These are phyloP conservation scores for Prillingera fragicola DNA, from an alignment of 1,284 basidiomycete genomes.

Conservation along the genomic window DNA sequence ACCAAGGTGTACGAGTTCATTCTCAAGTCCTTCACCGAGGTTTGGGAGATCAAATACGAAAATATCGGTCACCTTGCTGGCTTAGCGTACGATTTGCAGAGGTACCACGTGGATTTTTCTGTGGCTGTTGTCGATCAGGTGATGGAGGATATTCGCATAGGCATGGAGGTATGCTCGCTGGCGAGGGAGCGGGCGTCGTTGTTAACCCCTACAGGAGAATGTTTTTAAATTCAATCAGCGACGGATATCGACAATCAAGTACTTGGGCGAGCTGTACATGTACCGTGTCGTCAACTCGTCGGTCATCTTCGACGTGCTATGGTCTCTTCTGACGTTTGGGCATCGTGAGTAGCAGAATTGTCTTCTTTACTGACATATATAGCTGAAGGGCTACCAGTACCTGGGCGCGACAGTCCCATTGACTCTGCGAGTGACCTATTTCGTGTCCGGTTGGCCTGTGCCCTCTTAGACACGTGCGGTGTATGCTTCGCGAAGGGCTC, in stretches of 20 bases:
- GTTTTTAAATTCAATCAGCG: constrained; percentile 93
- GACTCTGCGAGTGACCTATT: constrained; percentile 97
- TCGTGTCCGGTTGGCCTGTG: constrained; percentile 84
- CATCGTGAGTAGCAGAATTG: constrained; percentile 62
- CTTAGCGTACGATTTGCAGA: constrained; percentile 85
- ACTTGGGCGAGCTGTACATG: constrained; percentile 94
- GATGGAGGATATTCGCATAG: constrained; percentile 82
- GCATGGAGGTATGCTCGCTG: constrained; percentile 60
- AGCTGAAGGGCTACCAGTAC: constrained; percentile 82
- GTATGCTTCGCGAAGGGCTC: constrained; percentile 93
- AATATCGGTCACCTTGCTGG: constrained; percentile 89
- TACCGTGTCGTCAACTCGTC: constrained; percentile 85
- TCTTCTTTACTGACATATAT: constrained; percentile 4
- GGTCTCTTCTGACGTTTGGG: constrained; percentile 93
- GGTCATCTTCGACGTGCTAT: constrained; percentile 88
- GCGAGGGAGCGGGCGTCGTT: neutral
- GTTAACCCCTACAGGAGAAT: constrained; percentile 57
- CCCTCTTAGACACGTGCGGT: constrained; percentile 91
- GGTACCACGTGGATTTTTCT: constrained; percentile 84
- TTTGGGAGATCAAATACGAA: constrained; percentile 92
- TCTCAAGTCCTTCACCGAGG: constrained; percentile 82
- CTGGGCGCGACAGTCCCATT: constrained; percentile 65
- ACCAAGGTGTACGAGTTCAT: constrained; percentile 48
- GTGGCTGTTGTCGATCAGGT: constrained; percentile 89
- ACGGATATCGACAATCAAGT: constrained; percentile 82